These are phyloP conservation scores for Moricandia arvensis DNA, from an alignment of 345 rosid genomes.

Conservation along the genomic window DNA sequence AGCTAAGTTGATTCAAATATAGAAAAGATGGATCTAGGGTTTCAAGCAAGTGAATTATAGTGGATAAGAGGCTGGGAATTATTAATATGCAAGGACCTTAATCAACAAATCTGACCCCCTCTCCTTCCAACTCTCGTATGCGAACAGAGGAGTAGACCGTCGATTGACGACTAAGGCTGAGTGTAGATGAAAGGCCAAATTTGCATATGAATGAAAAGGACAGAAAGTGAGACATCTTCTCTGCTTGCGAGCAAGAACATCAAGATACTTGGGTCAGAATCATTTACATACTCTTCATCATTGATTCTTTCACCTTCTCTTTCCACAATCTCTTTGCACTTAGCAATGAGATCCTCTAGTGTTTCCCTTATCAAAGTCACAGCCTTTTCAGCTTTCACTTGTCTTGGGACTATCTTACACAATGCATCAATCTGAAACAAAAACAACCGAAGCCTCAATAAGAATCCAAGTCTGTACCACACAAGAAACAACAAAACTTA, in stretches of 20 bases:
- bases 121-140: too few relatives aligned
- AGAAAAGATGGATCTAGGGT: too few relatives aligned
- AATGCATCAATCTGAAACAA: slow-evolving; percentile 53
- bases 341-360: slow-evolving; percentile 77
- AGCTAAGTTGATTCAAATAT: too few relatives aligned
- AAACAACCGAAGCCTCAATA: slow-evolving; percentile 5
- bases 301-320: slow-evolving; percentile 80
- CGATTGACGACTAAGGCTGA: too few relatives aligned
- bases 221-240: slow-evolving; percentile 62
- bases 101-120: too few relatives aligned
- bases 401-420: slow-evolving; percentile 87
- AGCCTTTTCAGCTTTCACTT: slow-evolving; percentile 87
- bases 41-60: too few relatives aligned
- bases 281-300: slow-evolving; percentile 90
- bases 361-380: slow-evolving; percentile 65
- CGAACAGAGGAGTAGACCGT: too few relatives aligned
- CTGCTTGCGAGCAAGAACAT: slow-evolving; percentile 95
- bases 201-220: background rate
- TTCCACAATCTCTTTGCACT: slow-evolving; percentile 91
- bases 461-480: slow-evolving; percentile 9
- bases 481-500: slow-evolving; percentile 27
- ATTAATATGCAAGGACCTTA: too few relatives aligned
- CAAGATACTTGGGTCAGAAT: slow-evolving; percentile 85
- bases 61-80: too few relatives aligned
- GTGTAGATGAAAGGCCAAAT: slow-evolving; percentile 11